These are phyloP conservation scores for Cornus suecica DNA, from an alignment of 148 eudicot species.

Conservation along the genomic window DNA sequence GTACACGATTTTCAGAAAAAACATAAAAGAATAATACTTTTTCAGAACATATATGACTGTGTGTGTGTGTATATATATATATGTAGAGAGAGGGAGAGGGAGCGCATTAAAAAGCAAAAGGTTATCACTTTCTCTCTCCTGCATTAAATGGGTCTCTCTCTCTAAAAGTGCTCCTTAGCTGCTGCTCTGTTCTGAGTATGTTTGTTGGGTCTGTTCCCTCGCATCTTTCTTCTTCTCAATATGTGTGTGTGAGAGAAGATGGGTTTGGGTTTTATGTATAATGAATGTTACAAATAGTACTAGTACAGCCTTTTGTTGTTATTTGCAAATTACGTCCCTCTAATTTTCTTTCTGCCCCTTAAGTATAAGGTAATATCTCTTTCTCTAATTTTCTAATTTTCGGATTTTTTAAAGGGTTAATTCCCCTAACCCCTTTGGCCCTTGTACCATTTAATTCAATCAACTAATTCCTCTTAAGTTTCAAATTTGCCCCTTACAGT, in stretches of 20 bases:
- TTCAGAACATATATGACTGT: background rate
- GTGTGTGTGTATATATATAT: no score
- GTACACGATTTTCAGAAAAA: slow-evolving; percentile 39
- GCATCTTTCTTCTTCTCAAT: slow-evolving; percentile 2
- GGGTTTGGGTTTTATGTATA: no score
- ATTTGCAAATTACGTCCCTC: background rate
- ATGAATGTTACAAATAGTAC: no score
- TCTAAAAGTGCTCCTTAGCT: background rate
- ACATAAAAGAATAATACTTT: background rate
- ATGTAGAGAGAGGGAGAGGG: slow-evolving; percentile 12
- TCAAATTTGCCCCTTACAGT: no score
- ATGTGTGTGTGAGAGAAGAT: background rate
- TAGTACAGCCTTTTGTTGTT: background rate
- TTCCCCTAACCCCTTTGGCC: no score
- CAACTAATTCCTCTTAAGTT: no score
- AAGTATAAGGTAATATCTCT: no score
- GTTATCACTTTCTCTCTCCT: slow-evolving; percentile 12
- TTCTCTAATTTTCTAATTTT: no score
- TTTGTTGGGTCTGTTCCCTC: slow-evolving; percentile 1
- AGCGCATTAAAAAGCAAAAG: slow-evolving; percentile 49
- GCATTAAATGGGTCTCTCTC: background rate
- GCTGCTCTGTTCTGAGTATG: background rate
- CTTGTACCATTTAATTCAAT: no score
- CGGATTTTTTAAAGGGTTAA: no score
- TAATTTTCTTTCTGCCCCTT: background rate